phyloP scores from a whole-genome alignment of 495 filamentous ascomycete genomes.

The Penicillium tannophilum region DNA sequence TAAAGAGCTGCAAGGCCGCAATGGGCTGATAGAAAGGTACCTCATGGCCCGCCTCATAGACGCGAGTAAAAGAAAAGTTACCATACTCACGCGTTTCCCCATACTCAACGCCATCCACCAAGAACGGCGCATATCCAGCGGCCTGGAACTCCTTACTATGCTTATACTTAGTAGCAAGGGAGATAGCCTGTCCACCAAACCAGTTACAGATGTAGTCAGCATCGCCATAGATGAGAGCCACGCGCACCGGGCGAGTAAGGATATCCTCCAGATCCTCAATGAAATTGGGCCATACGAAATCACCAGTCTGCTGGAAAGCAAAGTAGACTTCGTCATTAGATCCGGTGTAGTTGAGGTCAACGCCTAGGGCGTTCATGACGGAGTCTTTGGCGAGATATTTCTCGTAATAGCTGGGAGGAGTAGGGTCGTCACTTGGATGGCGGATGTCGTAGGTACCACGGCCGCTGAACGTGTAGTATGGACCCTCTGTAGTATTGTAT shows the following conservation, averaged over 20 bases:
- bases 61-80: conserved; percentile 60
- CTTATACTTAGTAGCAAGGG: conserved; percentile 42
- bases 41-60: conserved; percentile 64
- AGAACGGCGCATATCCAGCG: conserved; percentile 49
- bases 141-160: conserved; percentile 41
- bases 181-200: conserved; percentile 47
- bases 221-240: conserved; percentile 70
- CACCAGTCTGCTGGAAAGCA: conserved; percentile 54
- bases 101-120: conserved; percentile 44
- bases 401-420: conserved; percentile 61
- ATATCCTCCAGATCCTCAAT: conserved; percentile 55
- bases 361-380: conserved; percentile 65
- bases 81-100: conserved; percentile 60
- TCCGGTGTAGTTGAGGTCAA: conserved; percentile 66
- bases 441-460: conserved; percentile 68
- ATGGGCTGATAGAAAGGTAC: conserved; percentile 62
- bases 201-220: conserved; percentile 60
- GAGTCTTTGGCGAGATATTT: conserved; percentile 65
- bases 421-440: conserved; percentile 54
- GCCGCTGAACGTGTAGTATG: conserved; percentile 34
- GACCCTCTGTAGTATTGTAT: conserved; percentile 61
- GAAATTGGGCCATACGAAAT: conserved; percentile 48
- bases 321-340: conserved; percentile 47
- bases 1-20: conserved; percentile 56
- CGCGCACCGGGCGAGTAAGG: conserved; percentile 60